These are phyloP conservation scores for Taiozyma sp. DNA, from an alignment of 1,139 yeast species.

Conservation along the genomic window DNA sequence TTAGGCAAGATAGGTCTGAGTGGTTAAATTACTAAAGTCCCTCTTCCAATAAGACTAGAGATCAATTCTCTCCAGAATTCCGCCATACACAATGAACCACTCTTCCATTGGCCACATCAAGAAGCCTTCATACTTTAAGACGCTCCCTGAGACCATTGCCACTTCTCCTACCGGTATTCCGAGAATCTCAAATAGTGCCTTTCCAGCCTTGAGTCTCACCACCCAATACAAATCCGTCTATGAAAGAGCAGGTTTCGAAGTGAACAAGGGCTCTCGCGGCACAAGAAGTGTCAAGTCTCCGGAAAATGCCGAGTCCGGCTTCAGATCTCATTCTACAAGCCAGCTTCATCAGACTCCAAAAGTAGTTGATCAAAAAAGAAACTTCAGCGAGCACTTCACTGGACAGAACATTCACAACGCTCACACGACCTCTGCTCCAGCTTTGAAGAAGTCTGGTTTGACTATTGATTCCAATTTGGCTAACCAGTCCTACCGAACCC, in stretches of 20 bases:
- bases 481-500: constrained; percentile 3
- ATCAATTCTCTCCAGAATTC: neutral
- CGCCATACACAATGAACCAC: neutral
- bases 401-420: neutral
- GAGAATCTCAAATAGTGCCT: constrained; percentile 31
- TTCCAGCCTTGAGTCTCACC: constrained; percentile 56
- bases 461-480: constrained; percentile 18
- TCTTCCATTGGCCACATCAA: constrained; percentile 2
- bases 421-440: neutral
- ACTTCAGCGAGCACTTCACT: constrained; percentile 11
- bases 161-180: constrained; percentile 21
- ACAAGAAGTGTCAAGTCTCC: neutral
- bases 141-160: constrained; percentile 21
- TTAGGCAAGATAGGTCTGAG: neutral
- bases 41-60: neutral
- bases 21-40: neutral
- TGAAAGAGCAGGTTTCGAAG: constrained; percentile 66
- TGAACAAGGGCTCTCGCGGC: constrained; percentile 21
- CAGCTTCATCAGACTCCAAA: constrained; percentile 3
- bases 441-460: constrained; percentile 1
- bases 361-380: constrained; percentile 10
- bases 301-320: neutral
- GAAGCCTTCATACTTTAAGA: constrained; percentile 22
- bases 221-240: constrained; percentile 55
- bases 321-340: constrained; percentile 15